A percentile compares a stretch with the other conserved stretches of the same genome.
Evolutionary conservation across 371 early-diverging fungal species (phyloP).

Genomic region (Rhizopus sp.): DNA sequence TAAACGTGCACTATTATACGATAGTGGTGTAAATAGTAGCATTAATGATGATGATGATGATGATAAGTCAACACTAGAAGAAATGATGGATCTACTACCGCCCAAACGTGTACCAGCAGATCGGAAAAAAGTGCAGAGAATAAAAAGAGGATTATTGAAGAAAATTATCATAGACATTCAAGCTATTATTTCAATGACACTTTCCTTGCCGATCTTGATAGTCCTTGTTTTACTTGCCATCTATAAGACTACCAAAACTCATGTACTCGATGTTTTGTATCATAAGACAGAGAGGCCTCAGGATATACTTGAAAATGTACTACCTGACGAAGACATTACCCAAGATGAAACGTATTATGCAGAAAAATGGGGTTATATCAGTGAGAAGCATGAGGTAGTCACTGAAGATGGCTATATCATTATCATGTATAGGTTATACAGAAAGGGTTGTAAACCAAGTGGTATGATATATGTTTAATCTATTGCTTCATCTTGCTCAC

Average conservation of each 20-base stretch:
- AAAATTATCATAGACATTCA: neutral
- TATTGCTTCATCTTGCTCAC: neutral
- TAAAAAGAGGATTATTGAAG: conserved; percentile 4
- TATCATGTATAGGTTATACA: conserved; percentile 37
- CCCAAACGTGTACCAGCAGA: neutral
- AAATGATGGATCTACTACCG: neutral
- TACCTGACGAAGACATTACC: conserved; percentile 28
- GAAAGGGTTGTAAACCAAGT: conserved; percentile 16
- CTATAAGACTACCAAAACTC: conserved; percentile 8
- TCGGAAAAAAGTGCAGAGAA: conserved; percentile 4
- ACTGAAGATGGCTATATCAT: conserved; percentile 54
- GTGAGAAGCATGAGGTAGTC: conserved; percentile 32
- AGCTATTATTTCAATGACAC: conserved; percentile 3
- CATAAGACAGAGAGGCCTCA: conserved; percentile 10
- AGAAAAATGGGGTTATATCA: conserved; percentile 40
- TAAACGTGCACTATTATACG: neutral
- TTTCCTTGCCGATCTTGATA: conserved; percentile 19
- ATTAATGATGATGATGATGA: neutral
- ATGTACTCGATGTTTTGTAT: conserved; percentile 4
- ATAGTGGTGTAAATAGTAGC: neutral
- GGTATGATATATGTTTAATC: conserved; percentile 6
- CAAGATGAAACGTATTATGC: conserved; percentile 40
- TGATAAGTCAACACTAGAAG: neutral
- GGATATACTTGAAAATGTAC: conserved; percentile 1
- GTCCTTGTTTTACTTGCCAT: conserved; percentile 10